These are phyloP conservation scores for Solanum sitiens DNA, from an alignment of 257 asterid species.

Conservation along the genomic window DNA sequence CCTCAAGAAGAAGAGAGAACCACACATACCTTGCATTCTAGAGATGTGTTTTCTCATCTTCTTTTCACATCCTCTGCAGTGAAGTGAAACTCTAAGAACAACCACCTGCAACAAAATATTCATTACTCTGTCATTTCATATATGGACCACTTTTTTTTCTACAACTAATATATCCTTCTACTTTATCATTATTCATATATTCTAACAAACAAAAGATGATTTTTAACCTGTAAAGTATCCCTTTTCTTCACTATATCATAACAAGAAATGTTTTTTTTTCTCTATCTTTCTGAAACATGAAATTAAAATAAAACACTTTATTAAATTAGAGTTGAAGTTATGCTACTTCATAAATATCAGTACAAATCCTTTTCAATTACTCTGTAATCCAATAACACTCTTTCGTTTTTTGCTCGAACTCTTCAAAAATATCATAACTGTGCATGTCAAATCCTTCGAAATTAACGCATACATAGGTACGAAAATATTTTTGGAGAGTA, in stretches of 20 bases:
- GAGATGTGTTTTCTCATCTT: constrained; percentile 11
- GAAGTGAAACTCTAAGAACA: constrained; percentile 8
- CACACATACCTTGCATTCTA: constrained; percentile 12
- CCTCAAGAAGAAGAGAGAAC: not conserved
- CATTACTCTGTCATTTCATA: not conserved
- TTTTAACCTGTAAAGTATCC: not conserved
- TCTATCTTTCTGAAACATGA: not conserved
- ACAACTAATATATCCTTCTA: not conserved
- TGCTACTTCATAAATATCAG: not conserved
- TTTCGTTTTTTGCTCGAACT: not conserved
- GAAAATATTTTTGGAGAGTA: not conserved
- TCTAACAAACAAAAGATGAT: not conserved
- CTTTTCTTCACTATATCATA: not conserved
- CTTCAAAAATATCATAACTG: not conserved
- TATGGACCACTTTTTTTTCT: not conserved
- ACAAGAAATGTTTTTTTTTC: not conserved
- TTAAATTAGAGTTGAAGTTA: not conserved
- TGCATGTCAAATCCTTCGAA: not conserved
- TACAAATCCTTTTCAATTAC: not conserved
- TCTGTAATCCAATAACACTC: not conserved
- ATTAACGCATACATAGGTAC: not conserved
- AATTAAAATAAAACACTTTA: not conserved
- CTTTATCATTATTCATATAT: not conserved
- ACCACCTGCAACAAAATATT: constrained; percentile 7
- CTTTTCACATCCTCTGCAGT: constrained; percentile 12